phyloP scores from a whole-genome alignment of 768 basidiomycete genomes.

The Agaricus sinodeliciosus region DNA sequence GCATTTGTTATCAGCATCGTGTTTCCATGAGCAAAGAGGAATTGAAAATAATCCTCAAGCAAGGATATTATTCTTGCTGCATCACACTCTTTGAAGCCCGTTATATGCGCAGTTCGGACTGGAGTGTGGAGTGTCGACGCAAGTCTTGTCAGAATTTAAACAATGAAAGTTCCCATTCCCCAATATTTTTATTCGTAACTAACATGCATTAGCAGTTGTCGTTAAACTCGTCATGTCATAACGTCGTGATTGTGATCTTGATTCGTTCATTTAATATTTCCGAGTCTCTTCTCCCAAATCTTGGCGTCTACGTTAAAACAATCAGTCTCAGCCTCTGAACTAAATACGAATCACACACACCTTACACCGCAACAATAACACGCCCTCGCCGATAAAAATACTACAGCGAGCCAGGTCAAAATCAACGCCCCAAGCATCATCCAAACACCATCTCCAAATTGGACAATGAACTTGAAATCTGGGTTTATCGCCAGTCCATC shows the following conservation, averaged over 20 bases:
- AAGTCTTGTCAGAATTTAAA: too few relatives aligned
- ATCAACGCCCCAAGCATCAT: conserved; percentile 54
- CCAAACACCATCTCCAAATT: conserved; percentile 69
- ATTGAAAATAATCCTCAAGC: too few relatives aligned
- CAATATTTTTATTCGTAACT: too few relatives aligned
- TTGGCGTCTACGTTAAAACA: not conserved
- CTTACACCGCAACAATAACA: conserved; percentile 68
- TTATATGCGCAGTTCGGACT: too few relatives aligned
- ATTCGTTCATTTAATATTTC: not conserved
- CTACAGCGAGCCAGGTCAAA: conserved; percentile 53
- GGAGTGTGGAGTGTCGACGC: too few relatives aligned
- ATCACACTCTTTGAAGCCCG: too few relatives aligned
- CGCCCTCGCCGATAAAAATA: conserved; percentile 54
- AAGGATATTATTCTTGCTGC: too few relatives aligned
- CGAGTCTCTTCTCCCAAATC: not conserved
- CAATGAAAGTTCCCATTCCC: too few relatives aligned
- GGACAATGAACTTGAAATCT: conserved; percentile 34
- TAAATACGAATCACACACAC: not conserved
- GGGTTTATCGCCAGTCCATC: conserved; percentile 33
- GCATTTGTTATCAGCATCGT: too few relatives aligned
- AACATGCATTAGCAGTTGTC: not conserved
- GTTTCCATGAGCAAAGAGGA: too few relatives aligned
- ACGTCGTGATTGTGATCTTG: not conserved
- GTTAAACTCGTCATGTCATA: not conserved
- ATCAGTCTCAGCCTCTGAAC: not conserved